phyloP scores from a whole-genome alignment of 805 yeast species.

The Saturnispora hagleri region DNA sequence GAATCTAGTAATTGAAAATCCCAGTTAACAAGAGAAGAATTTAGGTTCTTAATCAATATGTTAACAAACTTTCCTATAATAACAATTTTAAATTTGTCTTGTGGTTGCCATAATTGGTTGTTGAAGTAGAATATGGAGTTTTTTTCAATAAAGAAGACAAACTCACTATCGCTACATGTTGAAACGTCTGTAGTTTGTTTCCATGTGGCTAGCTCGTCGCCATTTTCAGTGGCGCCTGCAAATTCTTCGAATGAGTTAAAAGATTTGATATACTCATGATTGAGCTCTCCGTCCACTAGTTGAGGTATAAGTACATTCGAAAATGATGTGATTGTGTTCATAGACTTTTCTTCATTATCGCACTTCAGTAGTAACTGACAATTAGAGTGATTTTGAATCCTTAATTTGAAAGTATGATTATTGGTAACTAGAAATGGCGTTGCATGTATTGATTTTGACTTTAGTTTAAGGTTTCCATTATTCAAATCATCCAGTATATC shows the following conservation, averaged over 20 bases:
- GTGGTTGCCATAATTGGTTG: neutral
- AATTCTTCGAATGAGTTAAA: neutral
- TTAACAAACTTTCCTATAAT: neutral
- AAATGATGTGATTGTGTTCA: slow-evolving; percentile 2
- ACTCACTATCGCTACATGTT: neutral
- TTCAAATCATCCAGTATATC: slow-evolving; percentile 5
- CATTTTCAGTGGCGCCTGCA: neutral
- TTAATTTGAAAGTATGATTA: slow-evolving; percentile 39
- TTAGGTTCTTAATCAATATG: neutral
- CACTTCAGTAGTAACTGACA: slow-evolving; percentile 47
- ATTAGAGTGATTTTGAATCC: slow-evolving; percentile 74
- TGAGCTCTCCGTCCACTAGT: neutral
- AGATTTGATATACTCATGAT: neutral
- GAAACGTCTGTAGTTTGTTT: neutral
- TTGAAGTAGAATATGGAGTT: neutral
- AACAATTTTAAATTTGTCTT: neutral
- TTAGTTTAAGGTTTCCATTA: slow-evolving; percentile 14
- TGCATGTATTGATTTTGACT: slow-evolving; percentile 11
- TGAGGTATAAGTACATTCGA: slow-evolving; percentile 4
- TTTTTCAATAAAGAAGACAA: neutral
- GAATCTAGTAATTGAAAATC: neutral
- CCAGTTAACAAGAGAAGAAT: neutral
- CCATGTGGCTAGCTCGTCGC: neutral
- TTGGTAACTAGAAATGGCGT: slow-evolving; percentile 54
- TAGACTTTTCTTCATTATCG: slow-evolving; percentile 4